Evolutionary conservation across 768 basidiomycete genomes (phyloP), one percentile per base, ranked within the genome.

Genomic region (Asterophora lycoperdoides): DNA sequence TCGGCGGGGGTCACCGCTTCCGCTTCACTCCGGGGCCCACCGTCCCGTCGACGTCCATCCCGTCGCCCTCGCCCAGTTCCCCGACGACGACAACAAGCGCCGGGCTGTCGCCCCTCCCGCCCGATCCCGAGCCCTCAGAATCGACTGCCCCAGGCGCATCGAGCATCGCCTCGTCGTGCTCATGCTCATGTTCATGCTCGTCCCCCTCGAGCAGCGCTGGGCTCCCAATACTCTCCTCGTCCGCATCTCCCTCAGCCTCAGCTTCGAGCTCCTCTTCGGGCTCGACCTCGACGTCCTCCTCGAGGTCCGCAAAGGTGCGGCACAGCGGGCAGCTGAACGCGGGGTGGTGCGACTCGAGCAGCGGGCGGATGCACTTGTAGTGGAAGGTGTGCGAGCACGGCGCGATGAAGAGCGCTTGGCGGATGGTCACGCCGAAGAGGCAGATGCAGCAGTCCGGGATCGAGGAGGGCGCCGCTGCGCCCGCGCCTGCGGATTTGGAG

Each of bases 371-470:
- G 65, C 95, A 97, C 68, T 97, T 98, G 80, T 90, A 93, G 70
- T 93, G 91, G 74, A 90, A 92, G 0, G 93, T 85, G 66, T 99
- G 95, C 1, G 91, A 93, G 68, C 95, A 99, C 0, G 95, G 95
- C 23, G 95, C 93, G 62, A 99, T 94, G 73, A 99, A 97, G 41
- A 98, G 81, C 0, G 93, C 89, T 68, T 99, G 95, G 53, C 86
- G 89, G 64, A 97, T 93, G 1, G 91, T 87, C 0, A 98, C 93
- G 18, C 83, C 71, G 72, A 95, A 99, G 71, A 79, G 68, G 53
- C 95, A 96, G 62, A 97, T 95, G 62, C 93, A 95, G 68, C 93
- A 97, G 59, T 97, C 93, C 2, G 84, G 82, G 17, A 88, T 81
- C 1, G 29, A 15, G 23, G 34, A 5, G 40, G 14, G 2, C 13